A percentile compares a stretch with the other conserved stretches of the same genome.
These are phyloP conservation scores for Cutaneotrichosporon cyanovorans DNA, from an alignment of 1,284 basidiomycete species.

Conservation along the genomic window DNA sequence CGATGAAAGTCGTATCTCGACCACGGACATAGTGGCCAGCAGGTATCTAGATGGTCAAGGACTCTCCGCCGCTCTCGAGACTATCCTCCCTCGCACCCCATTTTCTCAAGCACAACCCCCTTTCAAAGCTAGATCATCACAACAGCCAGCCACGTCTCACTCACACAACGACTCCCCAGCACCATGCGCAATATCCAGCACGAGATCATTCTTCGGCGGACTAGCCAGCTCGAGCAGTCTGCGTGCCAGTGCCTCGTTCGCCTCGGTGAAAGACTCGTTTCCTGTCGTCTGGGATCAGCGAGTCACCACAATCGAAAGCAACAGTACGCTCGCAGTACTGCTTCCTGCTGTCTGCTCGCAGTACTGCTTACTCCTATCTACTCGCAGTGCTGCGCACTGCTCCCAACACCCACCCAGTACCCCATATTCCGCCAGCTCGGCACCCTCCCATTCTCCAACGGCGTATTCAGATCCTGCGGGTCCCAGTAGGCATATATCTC, in stretches of 20 bases:
- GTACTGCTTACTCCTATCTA: neutral
- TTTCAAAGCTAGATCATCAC: no score
- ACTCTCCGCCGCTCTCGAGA: no score
- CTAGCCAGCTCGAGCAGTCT: conserved; percentile 51
- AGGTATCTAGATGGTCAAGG: no score
- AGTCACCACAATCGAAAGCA: no score
- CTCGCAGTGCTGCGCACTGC: no score
- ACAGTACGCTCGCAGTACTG: neutral
- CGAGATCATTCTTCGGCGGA: conserved; percentile 44
- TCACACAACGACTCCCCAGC: conserved; percentile 62
- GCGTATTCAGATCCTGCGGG: conserved; percentile 23
- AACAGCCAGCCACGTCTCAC: no score
- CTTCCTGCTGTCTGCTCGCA: neutral
- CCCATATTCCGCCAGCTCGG: conserved; percentile 40
- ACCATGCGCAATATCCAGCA: conserved; percentile 64
- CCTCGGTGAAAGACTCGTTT: conserved; percentile 41
- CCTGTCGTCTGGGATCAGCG: neutral
- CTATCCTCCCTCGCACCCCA: no score
- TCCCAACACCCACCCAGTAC: conserved; percentile 24
- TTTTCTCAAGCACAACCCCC: no score
- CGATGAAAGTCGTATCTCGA: no score
- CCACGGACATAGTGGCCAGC: no score
- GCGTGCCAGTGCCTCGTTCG: conserved; percentile 57
- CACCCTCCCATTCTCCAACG: conserved; percentile 8
- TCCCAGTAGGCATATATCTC: conserved; percentile 37